Evolutionary conservation across 352 stramenopile genomes (phyloP), one percentile per base, ranked within the genome.

Genomic region (Achlya hypogyna): DNA sequence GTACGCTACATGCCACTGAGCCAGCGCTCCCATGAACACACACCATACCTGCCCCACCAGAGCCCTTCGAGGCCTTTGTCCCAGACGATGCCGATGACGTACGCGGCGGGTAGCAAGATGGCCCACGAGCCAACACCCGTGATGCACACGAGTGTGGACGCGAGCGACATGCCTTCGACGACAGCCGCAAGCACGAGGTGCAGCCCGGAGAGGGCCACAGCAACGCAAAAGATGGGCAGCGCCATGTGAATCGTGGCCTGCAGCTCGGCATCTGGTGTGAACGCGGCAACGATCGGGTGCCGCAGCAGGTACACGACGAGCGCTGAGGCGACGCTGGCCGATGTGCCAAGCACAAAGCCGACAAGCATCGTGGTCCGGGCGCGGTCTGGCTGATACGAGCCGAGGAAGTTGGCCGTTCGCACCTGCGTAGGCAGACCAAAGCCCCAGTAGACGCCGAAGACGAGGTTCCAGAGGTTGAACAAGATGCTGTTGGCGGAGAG

Each of bases 391-490:
- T 79, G 75, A 47, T 90, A 87, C 0, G 81, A 81, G 2, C 84
- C 82, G 2, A 93, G 71, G 38, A 87, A 91, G 53, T 91, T 93
- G 43, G 84, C 84, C 0, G 74, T 72, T 16, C 82, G 81, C 63
- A 93, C 84, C 75, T 93, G 84, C 5, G 79, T 90, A 5, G 84
- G 81, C 22, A 89, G 72, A 18, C 81, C 84, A 71, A 93, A 90
- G 62, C 84, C 84, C 84, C 84, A 93, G 63, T 88, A 93, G n/a
- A 93, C 67, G 14, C 76, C 83, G 42, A 88, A 93, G 65, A 93
- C 79, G 45, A 93, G 78, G 0, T 81, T 82, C 82, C 85, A 93
- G 34, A 93, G 72, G 64, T 86, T 90, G 69, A 87, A 91, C 42
- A 93, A 73, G 42, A 93, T 85, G 64, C 78, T 88, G 76, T 91